phyloP scores from a whole-genome alignment of 768 basidiomycete genomes.

The Gelatoporia subvermispora region DNA sequence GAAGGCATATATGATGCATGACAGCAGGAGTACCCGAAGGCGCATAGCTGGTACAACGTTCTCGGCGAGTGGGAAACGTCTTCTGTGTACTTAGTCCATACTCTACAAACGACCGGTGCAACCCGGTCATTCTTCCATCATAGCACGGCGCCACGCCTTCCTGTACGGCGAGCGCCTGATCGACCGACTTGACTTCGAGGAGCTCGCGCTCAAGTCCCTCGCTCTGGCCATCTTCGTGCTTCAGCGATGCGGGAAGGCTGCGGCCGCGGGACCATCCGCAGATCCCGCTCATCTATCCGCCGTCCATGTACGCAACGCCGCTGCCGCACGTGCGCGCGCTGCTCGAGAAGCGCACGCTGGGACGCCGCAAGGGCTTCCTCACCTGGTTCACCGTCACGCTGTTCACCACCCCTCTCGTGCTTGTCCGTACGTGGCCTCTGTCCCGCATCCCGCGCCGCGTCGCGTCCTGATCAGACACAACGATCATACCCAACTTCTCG shows the following conservation, averaged over 20 bases:
- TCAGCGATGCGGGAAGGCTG: slow-evolving; percentile 8
- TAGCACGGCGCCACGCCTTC: slow-evolving; percentile 50
- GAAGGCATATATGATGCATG: too few species aligned
- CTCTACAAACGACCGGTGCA: neutral
- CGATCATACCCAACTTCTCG: slow-evolving; percentile 77
- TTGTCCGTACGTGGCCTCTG: slow-evolving; percentile 60
- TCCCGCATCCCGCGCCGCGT: neutral
- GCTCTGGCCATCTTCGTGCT: slow-evolving; percentile 42
- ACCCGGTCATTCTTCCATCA: neutral
- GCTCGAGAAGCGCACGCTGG: slow-evolving; percentile 50
- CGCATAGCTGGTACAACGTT: too few species aligned
- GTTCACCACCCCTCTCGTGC: slow-evolving; percentile 67
- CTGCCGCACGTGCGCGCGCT: slow-evolving; percentile 45
- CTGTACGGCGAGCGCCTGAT: slow-evolving; percentile 61
- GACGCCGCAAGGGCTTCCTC: slow-evolving; percentile 63
- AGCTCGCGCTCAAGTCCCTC: slow-evolving; percentile 66
- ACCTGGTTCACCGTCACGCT: slow-evolving; percentile 65
- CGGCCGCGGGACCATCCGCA: slow-evolving; percentile 23
- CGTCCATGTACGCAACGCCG: slow-evolving; percentile 27
- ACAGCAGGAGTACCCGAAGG: too few species aligned
- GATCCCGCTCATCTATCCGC: slow-evolving; percentile 59
- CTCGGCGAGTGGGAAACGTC: neutral
- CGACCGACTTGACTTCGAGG: slow-evolving; percentile 76
- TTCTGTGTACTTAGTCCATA: neutral
- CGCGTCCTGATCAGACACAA: slow-evolving; percentile 31